Evolutionary conservation across 192 early-diverging fungal genomes (phyloP), one percentile per base, ranked within the genome.

Genomic region (Coemansia sp.): DNA sequence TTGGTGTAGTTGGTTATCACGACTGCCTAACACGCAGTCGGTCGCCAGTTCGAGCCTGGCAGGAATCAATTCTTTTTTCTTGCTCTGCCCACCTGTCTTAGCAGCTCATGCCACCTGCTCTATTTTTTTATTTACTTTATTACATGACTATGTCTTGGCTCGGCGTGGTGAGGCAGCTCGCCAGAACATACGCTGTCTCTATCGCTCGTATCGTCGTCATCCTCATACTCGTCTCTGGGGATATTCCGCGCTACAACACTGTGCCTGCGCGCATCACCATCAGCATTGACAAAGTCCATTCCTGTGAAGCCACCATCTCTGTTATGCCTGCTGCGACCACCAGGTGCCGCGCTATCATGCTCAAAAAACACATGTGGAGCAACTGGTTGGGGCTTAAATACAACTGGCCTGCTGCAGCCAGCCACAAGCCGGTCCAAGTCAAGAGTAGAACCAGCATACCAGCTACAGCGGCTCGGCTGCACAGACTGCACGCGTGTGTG

Each of bases 41-140:
- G 77, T 80, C 72, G 72, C 67, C 72, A 67, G 77, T 74, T 80
- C 77, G 67, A 74, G 59, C 64, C 77, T 67, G 72, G 67, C 67
- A 64, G 66, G 59, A 67, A 70, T 74, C 72, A 74, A 35, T 44
- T 4, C 41, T 53, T 43, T 35, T 53, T 19, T 62, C 32, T 46
- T 22, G 2, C 7, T 32, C 29, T 32, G 29, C 29, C 29, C 29
- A 7, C 29, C 29, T 32, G 29, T n/a, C n/a, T n/a, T n/a, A n/a
- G n/a, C n/a, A n/a, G 29, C 29, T 7, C 29, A 32, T 32, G 29
- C 7, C 29, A 7, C 3, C 3, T 32, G 29, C 29, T 32, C 3
- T 7, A 2, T 32, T 32, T 32, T 60, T 33, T 42, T 62, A 66
- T 63, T 39, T 58, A 57, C 10, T 50, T 14, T 50, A 50, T 21